Evolutionary conservation across 208 protist genomes (phyloP).

Genomic region (Trypanosoma theileri): DNA sequence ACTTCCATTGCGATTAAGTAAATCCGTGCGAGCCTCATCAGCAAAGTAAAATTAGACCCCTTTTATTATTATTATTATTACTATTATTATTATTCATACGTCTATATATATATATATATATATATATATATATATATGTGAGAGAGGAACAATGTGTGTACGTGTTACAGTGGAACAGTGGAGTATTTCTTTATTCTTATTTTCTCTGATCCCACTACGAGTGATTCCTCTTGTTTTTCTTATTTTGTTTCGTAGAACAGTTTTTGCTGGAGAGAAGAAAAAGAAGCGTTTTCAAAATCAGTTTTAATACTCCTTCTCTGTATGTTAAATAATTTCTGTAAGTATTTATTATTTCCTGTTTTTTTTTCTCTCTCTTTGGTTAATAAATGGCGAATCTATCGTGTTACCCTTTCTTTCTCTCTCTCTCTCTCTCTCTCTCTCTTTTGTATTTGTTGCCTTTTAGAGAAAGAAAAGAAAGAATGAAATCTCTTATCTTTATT

Average conservation of each 20-base stretch:
- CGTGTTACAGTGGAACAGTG: no score
- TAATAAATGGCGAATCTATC: not conserved
- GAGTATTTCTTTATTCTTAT: no score
- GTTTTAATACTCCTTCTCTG: not conserved
- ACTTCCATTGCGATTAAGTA: conserved; percentile 35
- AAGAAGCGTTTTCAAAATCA: no score
- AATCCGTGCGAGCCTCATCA: conserved; percentile 1
- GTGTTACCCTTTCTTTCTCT: not conserved
- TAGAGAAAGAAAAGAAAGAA: no score
- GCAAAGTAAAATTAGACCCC: not conserved
- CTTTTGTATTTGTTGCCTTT: not conserved
- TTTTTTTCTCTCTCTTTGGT: not conserved
- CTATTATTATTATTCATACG: not conserved
- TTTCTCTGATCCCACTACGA: no score
- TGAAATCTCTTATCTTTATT: no score
- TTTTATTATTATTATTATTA: conserved; percentile 1
- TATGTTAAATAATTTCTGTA: not conserved
- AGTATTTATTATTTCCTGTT: not conserved
- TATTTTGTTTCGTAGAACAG: no score
- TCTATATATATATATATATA: not conserved
- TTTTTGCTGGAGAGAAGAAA: no score
- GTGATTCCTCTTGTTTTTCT: no score
- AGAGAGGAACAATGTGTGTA: not conserved
- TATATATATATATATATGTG: not conserved
- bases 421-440: not conserved